phyloP scores from a whole-genome alignment of 345 rosid genomes.

The Viola odorata region DNA sequence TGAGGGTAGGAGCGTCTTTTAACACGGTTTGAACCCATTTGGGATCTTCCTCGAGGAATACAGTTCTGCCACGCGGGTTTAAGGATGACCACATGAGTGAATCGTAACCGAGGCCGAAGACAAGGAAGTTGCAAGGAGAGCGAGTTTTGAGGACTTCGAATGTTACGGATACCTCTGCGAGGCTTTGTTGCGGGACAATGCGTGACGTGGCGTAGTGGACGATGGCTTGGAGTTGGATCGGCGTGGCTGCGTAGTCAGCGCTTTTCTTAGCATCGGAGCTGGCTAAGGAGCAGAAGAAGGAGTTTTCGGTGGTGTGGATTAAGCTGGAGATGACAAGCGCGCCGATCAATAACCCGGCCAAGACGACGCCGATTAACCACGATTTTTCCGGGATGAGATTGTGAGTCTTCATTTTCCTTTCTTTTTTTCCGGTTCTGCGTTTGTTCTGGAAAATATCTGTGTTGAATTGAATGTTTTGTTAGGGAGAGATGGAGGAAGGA shows the following conservation, averaged over 20 bases:
- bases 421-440: not conserved
- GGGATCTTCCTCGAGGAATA: constrained; percentile 74
- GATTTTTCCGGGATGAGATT: constrained; percentile 24
- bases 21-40: constrained; percentile 52
- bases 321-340: constrained; percentile 37
- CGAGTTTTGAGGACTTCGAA: constrained; percentile 35
- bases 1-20: constrained; percentile 36
- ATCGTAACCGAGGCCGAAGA: constrained; percentile 68
- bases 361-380: constrained; percentile 24
- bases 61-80: constrained; percentile 61
- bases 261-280: constrained; percentile 7
- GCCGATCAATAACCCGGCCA: constrained; percentile 43
- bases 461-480: too few relatives aligned
- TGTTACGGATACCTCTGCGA: constrained; percentile 30
- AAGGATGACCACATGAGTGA: constrained; percentile 76
- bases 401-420: constrained; percentile 15
- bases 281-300: constrained; percentile 41
- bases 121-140: constrained; percentile 53
- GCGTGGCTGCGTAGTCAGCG: constrained; percentile 21
- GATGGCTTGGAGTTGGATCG: constrained; percentile 44
- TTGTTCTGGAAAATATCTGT: too few relatives aligned
- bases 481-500: not conserved
- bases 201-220: constrained; percentile 53
- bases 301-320: constrained; percentile 30
- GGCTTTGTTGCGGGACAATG: constrained; percentile 36